Base-by-base conservation (phyloP, 2,329 filamentous ascomycete genomes). In the Aspergillus neoniger region DNA sequence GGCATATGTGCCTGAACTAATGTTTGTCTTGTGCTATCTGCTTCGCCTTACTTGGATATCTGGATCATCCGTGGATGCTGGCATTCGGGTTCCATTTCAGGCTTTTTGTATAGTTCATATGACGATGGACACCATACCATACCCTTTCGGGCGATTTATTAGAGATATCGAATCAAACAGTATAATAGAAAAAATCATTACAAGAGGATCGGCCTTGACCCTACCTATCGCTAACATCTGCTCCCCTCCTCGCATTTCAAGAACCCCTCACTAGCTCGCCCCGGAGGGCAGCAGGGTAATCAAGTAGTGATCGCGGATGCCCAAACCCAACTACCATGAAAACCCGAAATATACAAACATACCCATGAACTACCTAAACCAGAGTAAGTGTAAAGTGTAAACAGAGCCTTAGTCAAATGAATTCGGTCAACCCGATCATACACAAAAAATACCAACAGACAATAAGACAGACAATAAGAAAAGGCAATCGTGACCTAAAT, bases 11-110 rank as follows among this genome's bases (percentile, higher is more conserved):
- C 25, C 49, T n/a, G 21, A 36, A 21, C 32, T 25, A 30, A 41
- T 48, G 51, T 54, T 28, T 61, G 44, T 19, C 30, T 36, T 50
- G n/a, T 61, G 44, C 50, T 53, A 41, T n/a, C 44, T 53, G 23
- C 48, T 14, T 14, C 17, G 32, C 32, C 32, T 28, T 25, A 12
- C 41, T 5, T 17, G 47, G 44, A 12, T 17, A 32, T 50, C 8
- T 17, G n/a, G 25, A 50, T 50, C 47, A 30, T 10, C n/a, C 25
- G 5, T 32, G 25, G 47, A 50, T 28, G 25, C 47, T 50, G 47
- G 41, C 41, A 19, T 44, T 10, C 41, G 14, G 41, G 12, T 23
- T 23, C 19, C 10, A 19, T 5, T 44, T 14, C 19, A 44, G 41
- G 41, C 19, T 23, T 23, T 6, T 36, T 14, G 32, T 36, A 36